Evolutionary conservation across 352 stramenopile species (phyloP).

Genomic region (Globisporangium megalacanthum): DNA sequence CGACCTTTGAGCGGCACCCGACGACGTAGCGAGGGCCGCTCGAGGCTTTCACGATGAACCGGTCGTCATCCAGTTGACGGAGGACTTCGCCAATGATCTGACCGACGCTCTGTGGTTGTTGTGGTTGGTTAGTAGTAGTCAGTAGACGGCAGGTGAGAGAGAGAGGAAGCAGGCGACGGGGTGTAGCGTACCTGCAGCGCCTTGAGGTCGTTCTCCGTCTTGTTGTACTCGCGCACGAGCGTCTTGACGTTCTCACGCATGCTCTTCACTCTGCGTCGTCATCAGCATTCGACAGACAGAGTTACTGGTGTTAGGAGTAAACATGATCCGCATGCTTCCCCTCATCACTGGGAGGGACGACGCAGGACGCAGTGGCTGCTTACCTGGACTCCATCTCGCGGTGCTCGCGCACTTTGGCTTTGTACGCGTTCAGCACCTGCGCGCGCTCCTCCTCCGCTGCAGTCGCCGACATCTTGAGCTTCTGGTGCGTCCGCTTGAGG

Average conservation of each 20-base stretch:
- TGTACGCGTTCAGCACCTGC: slow-evolving; percentile 94
- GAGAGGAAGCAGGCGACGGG: slow-evolving; percentile 16
- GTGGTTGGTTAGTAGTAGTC: too few relatives aligned
- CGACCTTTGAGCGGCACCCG: slow-evolving; percentile 92
- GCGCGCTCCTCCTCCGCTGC: slow-evolving; percentile 83
- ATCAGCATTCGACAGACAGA: neutral
- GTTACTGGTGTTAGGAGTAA: too few relatives aligned
- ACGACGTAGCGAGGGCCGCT: slow-evolving; percentile 98
- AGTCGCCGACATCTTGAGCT: slow-evolving; percentile 45
- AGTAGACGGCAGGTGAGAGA: slow-evolving; percentile 1
- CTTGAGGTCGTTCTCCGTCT: slow-evolving; percentile 98
- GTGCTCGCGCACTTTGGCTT: slow-evolving; percentile 96
- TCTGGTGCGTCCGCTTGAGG: neutral
- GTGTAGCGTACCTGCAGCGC: slow-evolving; percentile 67
- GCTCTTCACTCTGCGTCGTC: slow-evolving; percentile 86
- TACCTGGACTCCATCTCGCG: slow-evolving; percentile 92
- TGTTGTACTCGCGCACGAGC: slow-evolving; percentile 96
- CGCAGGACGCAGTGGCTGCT: slow-evolving; percentile 13
- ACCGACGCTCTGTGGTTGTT: slow-evolving; percentile 85
- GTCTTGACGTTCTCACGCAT: slow-evolving; percentile 96
- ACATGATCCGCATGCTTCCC: too few relatives aligned
- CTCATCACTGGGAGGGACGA: neutral
- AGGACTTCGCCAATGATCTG: slow-evolving; percentile 99
- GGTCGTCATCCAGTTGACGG: slow-evolving; percentile 96
- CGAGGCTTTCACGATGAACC: slow-evolving; percentile 99